Evolutionary conservation across 2,329 filamentous ascomycete species (phyloP), one percentile per base, ranked within the genome.

Genomic region (Cladosporium austrohemisphaericum): DNA sequence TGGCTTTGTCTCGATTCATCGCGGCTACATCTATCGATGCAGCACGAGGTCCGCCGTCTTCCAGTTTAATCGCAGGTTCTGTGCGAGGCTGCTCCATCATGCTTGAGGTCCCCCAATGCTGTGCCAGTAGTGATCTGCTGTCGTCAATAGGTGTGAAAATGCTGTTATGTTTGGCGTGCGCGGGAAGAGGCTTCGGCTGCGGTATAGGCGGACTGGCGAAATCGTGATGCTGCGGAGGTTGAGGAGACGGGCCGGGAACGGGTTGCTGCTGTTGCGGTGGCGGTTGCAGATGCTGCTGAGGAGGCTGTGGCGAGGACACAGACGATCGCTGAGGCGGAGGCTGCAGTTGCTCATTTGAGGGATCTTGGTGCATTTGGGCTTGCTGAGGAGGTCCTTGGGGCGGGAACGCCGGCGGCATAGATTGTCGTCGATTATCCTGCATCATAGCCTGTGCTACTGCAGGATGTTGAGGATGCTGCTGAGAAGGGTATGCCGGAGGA

Each of bases 141-240:
- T 95, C 91, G 61, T 97, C 93, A 55, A 98, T 95, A 0, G 93
- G 93, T 0, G 93, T 98, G 65, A 97, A 97, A 52, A 98, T 97
- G 67, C 91, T 96, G 65, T 91, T 85, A 18, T 85, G 85, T 66
- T 91, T 91, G 26, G 76, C 70, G 26, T 71, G 68, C 16, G 63
- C 70, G 6, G 76, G 75, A 3, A 79, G 59, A 5, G 87, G 84
- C 61, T 85, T 86, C 2, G 85, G 84, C 55, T 87, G 72, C 57
- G 49, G 82, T 71, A 65, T 76, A 65, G 57, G 80, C 55, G 62
- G 77, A 66, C 68, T 81, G 63, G 65, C 71, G 64, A 73, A 78
- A 59, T 70, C 67, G 11, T 61, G 33, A 23, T 47, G 65, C 25
- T 76, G 78, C 28, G 75, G 73, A 13, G 75, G 75, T 54, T 80